phyloP scores from a whole-genome alignment of 805 yeast species.

The Wickerhamiella brachini region DNA sequence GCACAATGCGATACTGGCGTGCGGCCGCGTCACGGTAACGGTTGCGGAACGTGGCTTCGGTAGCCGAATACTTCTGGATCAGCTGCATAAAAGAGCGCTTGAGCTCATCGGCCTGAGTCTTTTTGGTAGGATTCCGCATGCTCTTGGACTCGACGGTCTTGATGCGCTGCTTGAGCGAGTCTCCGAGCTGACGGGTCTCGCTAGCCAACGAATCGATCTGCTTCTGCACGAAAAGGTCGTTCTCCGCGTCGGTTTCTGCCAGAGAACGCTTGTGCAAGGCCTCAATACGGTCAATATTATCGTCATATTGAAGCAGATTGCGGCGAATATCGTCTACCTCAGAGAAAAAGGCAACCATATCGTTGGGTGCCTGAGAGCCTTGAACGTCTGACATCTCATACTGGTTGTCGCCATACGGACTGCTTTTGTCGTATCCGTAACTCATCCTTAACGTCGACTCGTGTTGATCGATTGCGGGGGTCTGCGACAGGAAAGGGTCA shows the following conservation, averaged over 20 bases:
- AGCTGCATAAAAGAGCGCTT: constrained; percentile 73
- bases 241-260: constrained; percentile 59
- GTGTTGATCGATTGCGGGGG: neutral
- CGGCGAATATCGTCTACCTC: constrained; percentile 55
- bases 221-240: constrained; percentile 51
- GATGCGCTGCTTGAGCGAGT: constrained; percentile 58
- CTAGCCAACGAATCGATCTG: constrained; percentile 65
- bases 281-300: constrained; percentile 54
- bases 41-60: constrained; percentile 77
- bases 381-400: constrained; percentile 15
- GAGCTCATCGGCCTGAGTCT: constrained; percentile 79
- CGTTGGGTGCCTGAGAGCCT: constrained; percentile 20
- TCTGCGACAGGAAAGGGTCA: neutral
- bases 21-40: constrained; percentile 78
- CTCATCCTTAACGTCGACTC: neutral
- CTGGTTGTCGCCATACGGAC: constrained; percentile 3
- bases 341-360: constrained; percentile 53
- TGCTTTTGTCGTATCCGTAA: constrained; percentile 1
- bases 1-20: constrained; percentile 75
- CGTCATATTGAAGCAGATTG: constrained; percentile 56
- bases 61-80: constrained; percentile 74
- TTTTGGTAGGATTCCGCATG: constrained; percentile 54
- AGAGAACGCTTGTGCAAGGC: constrained; percentile 55
- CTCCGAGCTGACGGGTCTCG: constrained; percentile 69
- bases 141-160: constrained; percentile 52